These are phyloP conservation scores for Bertia moriformis DNA, from an alignment of 2,329 filamentous ascomycete species.

Conservation along the genomic window DNA sequence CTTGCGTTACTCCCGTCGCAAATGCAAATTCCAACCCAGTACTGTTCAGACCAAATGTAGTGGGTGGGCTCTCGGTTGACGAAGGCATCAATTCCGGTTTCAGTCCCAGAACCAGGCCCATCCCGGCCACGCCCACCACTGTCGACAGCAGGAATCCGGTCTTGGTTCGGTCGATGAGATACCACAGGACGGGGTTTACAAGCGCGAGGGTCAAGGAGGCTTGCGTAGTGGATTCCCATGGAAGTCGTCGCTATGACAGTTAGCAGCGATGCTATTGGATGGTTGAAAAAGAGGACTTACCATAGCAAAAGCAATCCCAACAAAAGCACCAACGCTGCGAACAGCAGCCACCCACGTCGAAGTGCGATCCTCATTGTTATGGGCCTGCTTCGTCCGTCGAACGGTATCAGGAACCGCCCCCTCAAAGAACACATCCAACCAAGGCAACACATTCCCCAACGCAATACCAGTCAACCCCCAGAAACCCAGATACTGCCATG, in stretches of 20 bases:
- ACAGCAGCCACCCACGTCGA: conserved; percentile 58
- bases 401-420: conserved; percentile 13
- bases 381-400: conserved; percentile 8
- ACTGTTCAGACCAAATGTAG: neutral
- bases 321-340: conserved; percentile 43
- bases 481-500: conserved; percentile 57
- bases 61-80: conserved; percentile 30
- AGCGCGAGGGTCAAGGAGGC: conserved; percentile 78
- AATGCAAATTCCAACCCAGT: conserved; percentile 10
- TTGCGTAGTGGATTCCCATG: conserved; percentile 91
- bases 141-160: conserved; percentile 71
- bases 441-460: conserved; percentile 68
- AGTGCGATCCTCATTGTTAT: conserved; percentile 22
- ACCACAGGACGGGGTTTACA: conserved; percentile 89
- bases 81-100: conserved; percentile 66
- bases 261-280: conserved; percentile 2
- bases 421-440: conserved; percentile 67
- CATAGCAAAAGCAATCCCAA: conserved; percentile 55
- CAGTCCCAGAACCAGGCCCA: conserved; percentile 57
- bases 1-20: conserved; percentile 41
- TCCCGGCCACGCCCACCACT: conserved; percentile 59
- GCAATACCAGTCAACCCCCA: conserved; percentile 73
- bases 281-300: conserved; percentile 26
- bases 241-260: conserved; percentile 57
- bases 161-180: conserved; percentile 79